Conservation (phyloP, 805 yeast genomes). For the Candida maltosa region DNA sequence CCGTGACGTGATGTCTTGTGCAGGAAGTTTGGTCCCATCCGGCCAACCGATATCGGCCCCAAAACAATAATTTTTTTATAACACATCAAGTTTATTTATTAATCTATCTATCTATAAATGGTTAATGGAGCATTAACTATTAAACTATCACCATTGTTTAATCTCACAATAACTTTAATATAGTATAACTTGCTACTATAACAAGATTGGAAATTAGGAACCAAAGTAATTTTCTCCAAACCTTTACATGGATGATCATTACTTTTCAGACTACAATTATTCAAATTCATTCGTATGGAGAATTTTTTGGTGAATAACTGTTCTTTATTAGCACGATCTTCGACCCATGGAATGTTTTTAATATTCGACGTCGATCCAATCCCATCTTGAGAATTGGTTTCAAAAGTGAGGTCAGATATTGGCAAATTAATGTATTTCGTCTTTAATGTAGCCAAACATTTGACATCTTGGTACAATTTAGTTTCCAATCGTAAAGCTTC, state of each 20-base stretch:
- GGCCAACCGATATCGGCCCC: too few species aligned
- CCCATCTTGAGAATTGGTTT: conserved; percentile 8
- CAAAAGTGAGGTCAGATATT: conserved; percentile 16
- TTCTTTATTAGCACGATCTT: conserved; percentile 6
- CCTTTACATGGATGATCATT: conserved; percentile 14
- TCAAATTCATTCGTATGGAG: conserved; percentile 24
- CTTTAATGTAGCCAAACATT: conserved; percentile 28
- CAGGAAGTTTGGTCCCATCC: too few species aligned
- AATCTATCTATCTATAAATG: conserved; percentile 16
- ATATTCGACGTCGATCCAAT: conserved; percentile 20
- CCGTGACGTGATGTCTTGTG: too few species aligned
- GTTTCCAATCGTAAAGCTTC: conserved; percentile 32
- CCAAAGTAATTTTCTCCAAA: conserved; percentile 31
- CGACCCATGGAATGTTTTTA: conserved; percentile 28
- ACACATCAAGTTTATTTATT: background rate
- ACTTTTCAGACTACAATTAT: conserved; percentile 27
- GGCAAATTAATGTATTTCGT: conserved; percentile 33
- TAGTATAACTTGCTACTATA: conserved; percentile 33
- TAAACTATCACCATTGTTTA: conserved; percentile 27
- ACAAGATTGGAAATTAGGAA: conserved; percentile 40
- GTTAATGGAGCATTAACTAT: conserved; percentile 34
- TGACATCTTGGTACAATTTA: conserved; percentile 32
- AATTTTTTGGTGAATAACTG: conserved; percentile 25
- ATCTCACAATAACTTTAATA: conserved; percentile 25
- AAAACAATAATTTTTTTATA: too few species aligned